A percentile compares a stretch with the other conserved stretches of the same genome.
Evolutionary conservation across 257 asterid genomes (phyloP).

Genomic region (Ilex aquifolium): DNA sequence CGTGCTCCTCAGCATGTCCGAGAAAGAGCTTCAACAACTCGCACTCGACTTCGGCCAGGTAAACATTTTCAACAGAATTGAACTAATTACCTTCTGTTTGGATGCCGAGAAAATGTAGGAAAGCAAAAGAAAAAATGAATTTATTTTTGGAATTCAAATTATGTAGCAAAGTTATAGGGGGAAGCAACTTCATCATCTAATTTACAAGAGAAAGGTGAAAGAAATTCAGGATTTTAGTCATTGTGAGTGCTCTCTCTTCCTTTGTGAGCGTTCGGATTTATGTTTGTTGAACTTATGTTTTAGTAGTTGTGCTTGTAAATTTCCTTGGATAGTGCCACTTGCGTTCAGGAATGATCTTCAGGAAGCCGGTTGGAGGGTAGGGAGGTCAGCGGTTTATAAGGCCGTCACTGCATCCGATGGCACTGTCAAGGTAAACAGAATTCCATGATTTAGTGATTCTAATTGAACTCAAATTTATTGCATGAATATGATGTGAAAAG

Average conservation of each 20-base stretch:
- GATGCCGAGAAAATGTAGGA: too few relatives aligned
- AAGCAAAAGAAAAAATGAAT: too few relatives aligned
- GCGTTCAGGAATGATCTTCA: slow-evolving; percentile 69
- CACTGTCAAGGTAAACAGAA: slow-evolving; percentile 66
- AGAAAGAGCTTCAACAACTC: slow-evolving; percentile 67
- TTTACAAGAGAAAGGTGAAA: slow-evolving; percentile 79
- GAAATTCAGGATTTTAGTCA: slow-evolving; percentile 66
- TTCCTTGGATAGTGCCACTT: slow-evolving; percentile 61
- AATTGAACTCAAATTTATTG: not conserved
- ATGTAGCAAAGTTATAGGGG: slow-evolving; percentile 79
- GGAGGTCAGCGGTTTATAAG: slow-evolving; percentile 66
- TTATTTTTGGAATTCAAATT: too few relatives aligned
- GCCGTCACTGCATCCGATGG: slow-evolving; percentile 81
- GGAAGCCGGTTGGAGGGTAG: slow-evolving; percentile 86
- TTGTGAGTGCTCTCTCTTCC: slow-evolving; percentile 37
- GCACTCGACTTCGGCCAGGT: slow-evolving; percentile 73
- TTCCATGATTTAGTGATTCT: slow-evolving; percentile 4
- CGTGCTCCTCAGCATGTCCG: slow-evolving; percentile 83
- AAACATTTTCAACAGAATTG: too few relatives aligned
- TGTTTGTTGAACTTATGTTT: not conserved
- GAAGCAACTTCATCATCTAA: slow-evolving; percentile 75
- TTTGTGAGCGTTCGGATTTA: not conserved
- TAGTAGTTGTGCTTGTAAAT: not conserved
- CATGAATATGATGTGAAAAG: too few relatives aligned
- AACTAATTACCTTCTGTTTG: too few relatives aligned